Conservation (phyloP, 257 asterid genomes). For the Jaltomata sinuosa region DNA sequence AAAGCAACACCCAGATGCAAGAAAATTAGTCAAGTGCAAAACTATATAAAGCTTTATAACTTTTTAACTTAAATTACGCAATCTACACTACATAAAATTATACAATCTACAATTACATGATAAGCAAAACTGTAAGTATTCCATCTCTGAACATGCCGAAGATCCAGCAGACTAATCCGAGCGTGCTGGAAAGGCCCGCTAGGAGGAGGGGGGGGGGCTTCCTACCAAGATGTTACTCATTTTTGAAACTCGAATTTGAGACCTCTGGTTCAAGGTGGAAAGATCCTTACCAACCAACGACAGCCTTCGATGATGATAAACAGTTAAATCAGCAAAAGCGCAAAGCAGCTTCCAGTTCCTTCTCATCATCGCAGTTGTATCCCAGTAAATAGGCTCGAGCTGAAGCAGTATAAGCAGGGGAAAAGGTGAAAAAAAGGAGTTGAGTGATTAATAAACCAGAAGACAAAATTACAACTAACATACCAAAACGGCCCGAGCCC, state of each 20-base stretch:
- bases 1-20: not conserved
- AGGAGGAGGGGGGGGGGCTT: too few species aligned
- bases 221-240: not conserved
- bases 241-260: not conserved
- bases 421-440: not conserved
- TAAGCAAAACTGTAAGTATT: not conserved
- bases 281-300: not conserved
- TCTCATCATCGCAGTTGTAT: slow-evolving; percentile 75
- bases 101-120: not conserved
- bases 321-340: slow-evolving; percentile 54
- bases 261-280: not conserved
- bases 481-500: slow-evolving; percentile 97
- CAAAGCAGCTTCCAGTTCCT: slow-evolving; percentile 77
- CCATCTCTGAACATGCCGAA: not conserved
- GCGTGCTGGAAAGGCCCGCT: not conserved
- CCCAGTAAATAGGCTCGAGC: slow-evolving; percentile 87
- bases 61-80: not conserved
- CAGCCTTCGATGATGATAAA: not conserved
- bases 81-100: not conserved
- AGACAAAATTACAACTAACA: not conserved
- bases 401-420: slow-evolving; percentile 15
- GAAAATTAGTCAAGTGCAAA: not conserved
- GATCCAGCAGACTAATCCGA: not conserved
- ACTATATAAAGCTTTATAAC: not conserved
- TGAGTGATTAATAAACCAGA: not conserved